Conservation (phyloP, 2,329 filamentous ascomycete species). For the Aurifilum marmelostoma region DNA sequence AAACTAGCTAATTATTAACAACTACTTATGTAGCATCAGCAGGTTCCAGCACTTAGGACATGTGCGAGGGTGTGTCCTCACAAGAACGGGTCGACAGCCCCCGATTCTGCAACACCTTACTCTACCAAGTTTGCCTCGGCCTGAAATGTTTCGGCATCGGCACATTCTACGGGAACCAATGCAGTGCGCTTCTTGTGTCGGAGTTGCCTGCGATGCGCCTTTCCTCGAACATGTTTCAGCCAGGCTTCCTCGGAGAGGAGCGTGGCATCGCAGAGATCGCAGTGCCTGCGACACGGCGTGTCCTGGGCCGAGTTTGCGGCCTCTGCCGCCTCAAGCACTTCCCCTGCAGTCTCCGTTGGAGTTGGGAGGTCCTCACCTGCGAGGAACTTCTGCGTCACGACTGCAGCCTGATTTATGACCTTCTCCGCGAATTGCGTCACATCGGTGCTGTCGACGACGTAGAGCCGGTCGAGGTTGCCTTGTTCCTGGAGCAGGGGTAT, state of each 20-base stretch:
- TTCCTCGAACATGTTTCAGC: slow-evolving; percentile 45
- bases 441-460: slow-evolving; percentile 80
- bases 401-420: slow-evolving; percentile 68
- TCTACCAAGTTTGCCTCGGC: not conserved
- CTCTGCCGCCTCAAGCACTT: slow-evolving; percentile 54
- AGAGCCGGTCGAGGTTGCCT: slow-evolving; percentile 63
- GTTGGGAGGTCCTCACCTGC: slow-evolving; percentile 54
- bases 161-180: slow-evolving; percentile 13
- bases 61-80: not conserved
- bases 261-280: slow-evolving; percentile 72
- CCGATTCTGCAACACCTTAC: not conserved
- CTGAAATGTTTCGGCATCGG: not conserved
- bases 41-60: not conserved
- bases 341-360: slow-evolving; percentile 52
- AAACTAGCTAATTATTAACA: not conserved
- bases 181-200: slow-evolving; percentile 22
- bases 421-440: slow-evolving; percentile 60
- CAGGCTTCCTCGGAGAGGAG: slow-evolving; percentile 59
- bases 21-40: not conserved
- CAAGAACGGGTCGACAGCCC: not conserved
- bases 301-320: slow-evolving; percentile 59
- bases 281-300: slow-evolving; percentile 61
- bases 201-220: slow-evolving; percentile 18
- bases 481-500: slow-evolving; percentile 67
- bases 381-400: slow-evolving; percentile 68